Percentiles rank a stretch among this genome's conserved stretches.
Evolutionary conservation across 106 monocot genomes (phyloP).

Genomic region (Dendrobium catenatum): DNA sequence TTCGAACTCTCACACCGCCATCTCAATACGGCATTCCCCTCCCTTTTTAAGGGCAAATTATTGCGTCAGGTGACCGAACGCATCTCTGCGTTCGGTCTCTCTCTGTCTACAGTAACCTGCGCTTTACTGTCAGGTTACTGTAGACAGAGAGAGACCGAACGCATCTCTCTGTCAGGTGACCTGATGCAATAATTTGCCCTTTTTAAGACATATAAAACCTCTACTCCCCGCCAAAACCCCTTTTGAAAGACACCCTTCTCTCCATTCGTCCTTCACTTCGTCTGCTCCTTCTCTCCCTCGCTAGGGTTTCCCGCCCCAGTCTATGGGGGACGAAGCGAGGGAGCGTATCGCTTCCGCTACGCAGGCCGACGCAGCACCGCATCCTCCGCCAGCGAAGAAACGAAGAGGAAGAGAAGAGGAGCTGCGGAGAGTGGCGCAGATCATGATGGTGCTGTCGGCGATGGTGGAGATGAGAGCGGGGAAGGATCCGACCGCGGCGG

Average conservation of each 20-base stretch:
- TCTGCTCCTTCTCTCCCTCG: conserved; percentile 13
- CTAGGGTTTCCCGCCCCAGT: conserved; percentile 1
- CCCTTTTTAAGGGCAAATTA: not conserved
- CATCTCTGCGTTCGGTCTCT: too few species aligned
- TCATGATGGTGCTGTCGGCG: conserved; percentile 85
- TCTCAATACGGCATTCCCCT: conserved; percentile 10
- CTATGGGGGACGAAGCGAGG: conserved; percentile 11
- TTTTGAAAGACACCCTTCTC: conserved; percentile 6
- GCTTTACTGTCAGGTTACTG: too few species aligned
- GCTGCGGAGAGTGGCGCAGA: conserved; percentile 72
- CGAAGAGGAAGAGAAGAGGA: conserved; percentile 33
- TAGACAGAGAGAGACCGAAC: too few species aligned
- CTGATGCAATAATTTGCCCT: too few species aligned
- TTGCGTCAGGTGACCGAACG: too few species aligned
- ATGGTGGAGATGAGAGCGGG: conserved; percentile 79
- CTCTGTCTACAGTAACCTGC: too few species aligned
- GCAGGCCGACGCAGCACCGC: conserved; percentile 4
- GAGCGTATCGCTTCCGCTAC: not conserved
- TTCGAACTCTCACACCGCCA: conserved; percentile 14
- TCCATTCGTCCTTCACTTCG: not conserved
- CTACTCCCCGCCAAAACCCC: conserved; percentile 16
- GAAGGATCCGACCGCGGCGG: conserved; percentile 48
- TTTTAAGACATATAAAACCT: not conserved
- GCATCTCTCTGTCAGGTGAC: too few species aligned
- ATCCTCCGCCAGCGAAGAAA: conserved; percentile 17